Conservation (phyloP, 164 flowering plant genomes). For the Hamamelis virginiana region DNA sequence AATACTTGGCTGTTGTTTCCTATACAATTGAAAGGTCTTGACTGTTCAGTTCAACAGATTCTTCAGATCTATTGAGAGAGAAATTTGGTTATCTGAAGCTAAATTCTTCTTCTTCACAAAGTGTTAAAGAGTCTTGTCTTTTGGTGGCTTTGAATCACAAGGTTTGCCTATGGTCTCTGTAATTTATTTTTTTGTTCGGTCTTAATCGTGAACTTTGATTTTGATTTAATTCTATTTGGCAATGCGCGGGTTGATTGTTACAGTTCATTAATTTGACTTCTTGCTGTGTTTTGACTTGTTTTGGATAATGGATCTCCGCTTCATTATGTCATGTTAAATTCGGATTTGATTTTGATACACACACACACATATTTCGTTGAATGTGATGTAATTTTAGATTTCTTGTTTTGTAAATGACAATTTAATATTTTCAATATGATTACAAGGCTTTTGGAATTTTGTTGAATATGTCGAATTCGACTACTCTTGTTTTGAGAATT, state of each 20-base stretch:
- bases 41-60: constrained; percentile 16
- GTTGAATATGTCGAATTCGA: neutral
- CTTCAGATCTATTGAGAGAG: constrained; percentile 32
- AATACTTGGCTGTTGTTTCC: constrained; percentile 1
- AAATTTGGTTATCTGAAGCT: neutral
- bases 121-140: neutral
- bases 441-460: neutral
- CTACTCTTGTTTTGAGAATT: too few species aligned
- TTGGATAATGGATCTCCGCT: too few species aligned
- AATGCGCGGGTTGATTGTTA: neutral
- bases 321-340: too few species aligned
- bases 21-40: constrained; percentile 23
- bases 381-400: constrained; percentile 1
- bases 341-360: too few species aligned
- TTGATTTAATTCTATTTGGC: neutral
- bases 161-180: neutral
- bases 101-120: constrained; percentile 8
- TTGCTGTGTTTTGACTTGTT: too few species aligned
- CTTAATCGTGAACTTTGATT: neutral
- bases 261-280: neutral
- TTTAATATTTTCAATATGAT: neutral
- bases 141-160: neutral
- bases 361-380: too few species aligned
- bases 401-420: neutral
- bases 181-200: neutral